Evolutionary conservation across 2,329 filamentous ascomycete species (phyloP).

Genomic region (Pezicula carpinea): DNA sequence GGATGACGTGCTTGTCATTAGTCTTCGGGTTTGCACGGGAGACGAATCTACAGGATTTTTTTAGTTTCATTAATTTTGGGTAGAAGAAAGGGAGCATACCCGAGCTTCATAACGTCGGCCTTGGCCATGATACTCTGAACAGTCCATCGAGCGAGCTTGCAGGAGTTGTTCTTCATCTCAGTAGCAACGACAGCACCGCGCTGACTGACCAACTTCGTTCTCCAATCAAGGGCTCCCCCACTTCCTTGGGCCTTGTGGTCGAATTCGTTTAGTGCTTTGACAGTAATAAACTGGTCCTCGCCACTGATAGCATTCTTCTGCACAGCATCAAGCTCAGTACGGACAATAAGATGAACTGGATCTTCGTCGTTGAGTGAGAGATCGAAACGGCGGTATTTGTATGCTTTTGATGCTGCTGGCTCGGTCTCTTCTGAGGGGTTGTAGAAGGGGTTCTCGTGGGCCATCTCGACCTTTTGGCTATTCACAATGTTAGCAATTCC

Average conservation of each 20-base stretch:
- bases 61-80: not conserved
- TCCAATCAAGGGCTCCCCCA: conserved; percentile 94
- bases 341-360: conserved; percentile 86
- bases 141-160: conserved; percentile 97
- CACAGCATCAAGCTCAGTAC: conserved; percentile 91
- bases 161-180: conserved; percentile 99
- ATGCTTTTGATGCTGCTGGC: conserved; percentile 90
- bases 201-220: conserved; percentile 88
- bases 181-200: conserved; percentile 96
- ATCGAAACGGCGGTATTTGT: conserved; percentile 98
- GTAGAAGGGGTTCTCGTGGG: conserved; percentile 95
- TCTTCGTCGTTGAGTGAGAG: conserved; percentile 87
- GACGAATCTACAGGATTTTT: conserved; percentile 66
- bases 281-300: conserved; percentile 84
- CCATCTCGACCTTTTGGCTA: conserved; percentile 73
- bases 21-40: conserved; percentile 89
- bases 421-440: conserved; percentile 89
- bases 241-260: conserved; percentile 96
- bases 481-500: too few species aligned
- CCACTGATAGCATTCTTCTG: conserved; percentile 91
- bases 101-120: conserved; percentile 98
- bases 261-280: conserved; percentile 98
- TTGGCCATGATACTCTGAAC: conserved; percentile 94
- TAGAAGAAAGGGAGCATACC: conserved; percentile 50
- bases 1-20: conserved; percentile 89